These are phyloP conservation scores for Phlyctochytrium arcticum DNA, from an alignment of 192 early-diverging fungal genomes.

Conservation along the genomic window DNA sequence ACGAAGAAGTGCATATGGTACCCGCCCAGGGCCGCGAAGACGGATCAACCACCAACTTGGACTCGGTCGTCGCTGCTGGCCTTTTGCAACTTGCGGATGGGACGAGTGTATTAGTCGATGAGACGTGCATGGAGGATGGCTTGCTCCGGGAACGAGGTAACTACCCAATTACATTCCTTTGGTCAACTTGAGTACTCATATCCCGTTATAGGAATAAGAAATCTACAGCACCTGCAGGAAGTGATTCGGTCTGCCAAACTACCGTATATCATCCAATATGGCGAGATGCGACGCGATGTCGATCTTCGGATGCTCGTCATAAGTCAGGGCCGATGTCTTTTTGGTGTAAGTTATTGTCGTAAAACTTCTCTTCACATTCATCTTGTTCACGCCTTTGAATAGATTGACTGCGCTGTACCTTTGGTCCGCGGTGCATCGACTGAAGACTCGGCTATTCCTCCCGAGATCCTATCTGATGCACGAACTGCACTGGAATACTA, in stretches of 20 bases:
- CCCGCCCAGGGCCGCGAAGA: constrained; percentile 4
- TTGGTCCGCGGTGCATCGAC: constrained; percentile 6
- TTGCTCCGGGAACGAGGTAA: constrained; percentile 33
- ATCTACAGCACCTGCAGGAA: constrained; percentile 24
- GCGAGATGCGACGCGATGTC: constrained; percentile 18
- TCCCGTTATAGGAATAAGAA: constrained; percentile 25
- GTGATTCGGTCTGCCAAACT: constrained; percentile 23
- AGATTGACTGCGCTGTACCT: constrained; percentile 15
- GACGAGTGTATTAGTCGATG: constrained; percentile 33
- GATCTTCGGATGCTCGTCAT: constrained; percentile 20
- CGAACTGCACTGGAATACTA: background rate
- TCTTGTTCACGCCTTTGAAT: background rate
- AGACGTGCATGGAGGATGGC: constrained; percentile 27
- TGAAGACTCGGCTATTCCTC: background rate
- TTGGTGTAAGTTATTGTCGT: constrained; percentile 17
- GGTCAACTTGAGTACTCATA: background rate
- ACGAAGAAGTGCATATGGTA: constrained; percentile 12
- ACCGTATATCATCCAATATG: constrained; percentile 29
- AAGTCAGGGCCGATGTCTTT: constrained; percentile 34
- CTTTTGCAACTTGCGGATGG: constrained; percentile 27
- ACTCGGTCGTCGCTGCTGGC: constrained; percentile 26
- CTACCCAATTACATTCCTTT: background rate
- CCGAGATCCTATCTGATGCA: background rate
- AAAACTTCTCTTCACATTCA: background rate
- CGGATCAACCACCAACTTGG: background rate